These are phyloP conservation scores for Citrullus amarus DNA, from an alignment of 306 rosid species.

Conservation along the genomic window DNA sequence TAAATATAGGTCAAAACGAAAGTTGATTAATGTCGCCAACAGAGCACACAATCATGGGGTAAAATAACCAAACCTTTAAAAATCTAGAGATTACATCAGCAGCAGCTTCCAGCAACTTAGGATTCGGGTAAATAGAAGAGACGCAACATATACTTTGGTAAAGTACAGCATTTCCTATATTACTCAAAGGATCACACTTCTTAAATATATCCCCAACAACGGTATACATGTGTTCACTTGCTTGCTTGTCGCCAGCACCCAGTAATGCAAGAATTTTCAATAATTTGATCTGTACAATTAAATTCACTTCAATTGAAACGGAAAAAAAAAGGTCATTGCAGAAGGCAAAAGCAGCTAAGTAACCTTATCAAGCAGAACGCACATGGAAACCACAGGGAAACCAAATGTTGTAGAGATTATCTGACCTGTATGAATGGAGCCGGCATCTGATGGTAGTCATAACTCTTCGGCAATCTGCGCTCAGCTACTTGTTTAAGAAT, in stretches of 20 bases:
- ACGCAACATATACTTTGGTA: slow-evolving; percentile 77
- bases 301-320: background rate
- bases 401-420: background rate
- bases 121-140: slow-evolving; percentile 61
- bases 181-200: slow-evolving; percentile 61
- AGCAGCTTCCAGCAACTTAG: slow-evolving; percentile 72
- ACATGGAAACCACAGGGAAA: background rate
- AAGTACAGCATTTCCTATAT: slow-evolving; percentile 90
- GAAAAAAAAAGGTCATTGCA: background rate
- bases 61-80: slow-evolving; percentile 52
- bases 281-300: slow-evolving; percentile 63
- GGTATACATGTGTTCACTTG: slow-evolving; percentile 78
- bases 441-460: slow-evolving; percentile 85
- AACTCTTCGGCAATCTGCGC: slow-evolving; percentile 71
- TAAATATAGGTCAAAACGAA: background rate
- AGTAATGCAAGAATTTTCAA: slow-evolving; percentile 72
- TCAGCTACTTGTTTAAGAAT: slow-evolving; percentile 87
- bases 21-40: background rate
- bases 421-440: slow-evolving; percentile 85
- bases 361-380: background rate
- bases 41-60: background rate
- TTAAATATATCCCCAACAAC: slow-evolving; percentile 74
- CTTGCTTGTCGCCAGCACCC: slow-evolving; percentile 81
- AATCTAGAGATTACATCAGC: slow-evolving; percentile 79
- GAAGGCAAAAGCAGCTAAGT: background rate